phyloP scores from a whole-genome alignment of 345 rosid species.

The Heritiera fomes region DNA sequence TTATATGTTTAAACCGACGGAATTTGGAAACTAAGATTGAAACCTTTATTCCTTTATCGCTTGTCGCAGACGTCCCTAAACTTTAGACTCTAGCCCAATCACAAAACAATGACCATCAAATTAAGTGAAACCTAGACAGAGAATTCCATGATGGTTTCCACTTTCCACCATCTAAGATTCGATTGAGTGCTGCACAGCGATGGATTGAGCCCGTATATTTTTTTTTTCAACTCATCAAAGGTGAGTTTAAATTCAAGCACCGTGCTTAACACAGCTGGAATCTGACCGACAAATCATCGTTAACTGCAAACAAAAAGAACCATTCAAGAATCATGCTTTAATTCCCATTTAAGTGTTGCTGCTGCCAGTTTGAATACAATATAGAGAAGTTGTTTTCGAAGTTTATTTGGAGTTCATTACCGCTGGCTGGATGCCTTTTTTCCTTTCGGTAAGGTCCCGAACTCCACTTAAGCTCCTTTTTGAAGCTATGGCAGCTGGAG shows the following conservation, averaged over 20 bases:
- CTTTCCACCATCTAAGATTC: background rate
- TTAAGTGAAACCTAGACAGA: background rate
- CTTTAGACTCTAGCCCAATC: background rate
- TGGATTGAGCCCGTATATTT: too few species aligned
- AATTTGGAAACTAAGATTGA: background rate
- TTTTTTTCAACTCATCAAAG: background rate
- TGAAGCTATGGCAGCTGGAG: background rate
- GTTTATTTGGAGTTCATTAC: background rate
- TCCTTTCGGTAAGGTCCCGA: constrained; percentile 14
- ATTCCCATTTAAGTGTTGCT: background rate
- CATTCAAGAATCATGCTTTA: background rate
- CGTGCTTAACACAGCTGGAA: background rate
- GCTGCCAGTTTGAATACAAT: background rate
- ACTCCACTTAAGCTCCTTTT: background rate
- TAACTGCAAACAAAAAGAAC: too few species aligned
- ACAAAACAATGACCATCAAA: background rate
- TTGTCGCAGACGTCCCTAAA: background rate
- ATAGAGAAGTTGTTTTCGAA: background rate
- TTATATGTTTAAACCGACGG: background rate
- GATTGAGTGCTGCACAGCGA: background rate
- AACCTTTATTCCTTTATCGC: background rate
- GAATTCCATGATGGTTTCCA: background rate
- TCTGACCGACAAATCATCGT: background rate
- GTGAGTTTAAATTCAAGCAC: background rate
- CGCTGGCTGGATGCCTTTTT: background rate